phyloP scores from a whole-genome alignment of 2,329 filamentous ascomycete species.

The Neonectria ditissima region DNA sequence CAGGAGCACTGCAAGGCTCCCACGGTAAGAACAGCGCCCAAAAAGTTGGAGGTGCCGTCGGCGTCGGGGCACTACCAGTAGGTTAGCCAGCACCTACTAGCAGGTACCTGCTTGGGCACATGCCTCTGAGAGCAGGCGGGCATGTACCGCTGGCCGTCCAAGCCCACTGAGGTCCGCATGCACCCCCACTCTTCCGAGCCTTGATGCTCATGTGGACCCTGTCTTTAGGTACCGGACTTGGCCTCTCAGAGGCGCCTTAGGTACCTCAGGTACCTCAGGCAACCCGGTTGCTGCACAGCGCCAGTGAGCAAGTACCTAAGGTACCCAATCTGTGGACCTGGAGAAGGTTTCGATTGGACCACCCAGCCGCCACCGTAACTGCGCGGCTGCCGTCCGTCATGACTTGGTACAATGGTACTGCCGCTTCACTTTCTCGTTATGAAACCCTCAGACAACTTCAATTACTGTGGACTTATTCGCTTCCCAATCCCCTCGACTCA shows the following conservation, averaged over 20 bases:
- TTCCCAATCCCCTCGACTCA: not conserved
- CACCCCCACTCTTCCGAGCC: not conserved
- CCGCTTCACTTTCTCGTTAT: slow-evolving; percentile 7
- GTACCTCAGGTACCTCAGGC: no score
- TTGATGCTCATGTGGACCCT: no score
- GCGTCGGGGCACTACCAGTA: no score
- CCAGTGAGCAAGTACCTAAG: not conserved
- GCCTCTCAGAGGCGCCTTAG: not conserved
- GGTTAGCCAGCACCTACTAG: no score
- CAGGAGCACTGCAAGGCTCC: not conserved
- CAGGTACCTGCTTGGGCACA: not conserved
- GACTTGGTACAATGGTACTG: slow-evolving; percentile 14
- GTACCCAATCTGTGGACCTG: no score
- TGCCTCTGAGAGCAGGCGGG: not conserved
- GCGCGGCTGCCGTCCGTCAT: slow-evolving; percentile 18
- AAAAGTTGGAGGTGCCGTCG: not conserved
- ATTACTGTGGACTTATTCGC: not conserved
- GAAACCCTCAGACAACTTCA: not conserved
- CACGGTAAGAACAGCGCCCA: not conserved
- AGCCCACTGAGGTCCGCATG: no score
- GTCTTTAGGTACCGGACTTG: no score
- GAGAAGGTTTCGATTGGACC: slow-evolving; percentile 2
- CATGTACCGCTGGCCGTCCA: no score
- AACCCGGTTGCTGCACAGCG: not conserved
- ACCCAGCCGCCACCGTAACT: slow-evolving; percentile 7